Base-by-base conservation (phyloP, 139 green algal genomes). In the Nannochloris sp. region DNA sequence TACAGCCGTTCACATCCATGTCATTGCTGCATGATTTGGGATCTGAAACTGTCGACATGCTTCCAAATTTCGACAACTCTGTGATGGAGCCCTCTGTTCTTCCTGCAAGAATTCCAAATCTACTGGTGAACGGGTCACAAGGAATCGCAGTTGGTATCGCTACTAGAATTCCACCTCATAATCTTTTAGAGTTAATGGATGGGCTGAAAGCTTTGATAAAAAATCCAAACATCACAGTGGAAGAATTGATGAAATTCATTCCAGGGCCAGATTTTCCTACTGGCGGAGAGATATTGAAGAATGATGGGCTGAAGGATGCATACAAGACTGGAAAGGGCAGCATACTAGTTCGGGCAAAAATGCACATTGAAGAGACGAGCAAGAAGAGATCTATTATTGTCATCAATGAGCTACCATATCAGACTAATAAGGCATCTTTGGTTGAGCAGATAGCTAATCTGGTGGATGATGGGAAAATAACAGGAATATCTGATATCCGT, bases 91-190 rank as follows among this genome's bases (percentile, higher is more conserved):
- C 93, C 1, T 51, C 59, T 14, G 93, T 98, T 61, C 81, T 98
- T 53, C 93, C 93, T 16, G 84, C 91, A 0, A 77, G 81, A 20
- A 36, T 97, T 48, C 92, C 92, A 1, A 71, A 91, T 56, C 77
- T 99, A 44, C 85, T 99, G 4, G 69, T 99, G 56, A 99, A 99
- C 66, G 93, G 93, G 31, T 75, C 80, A 23, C 79, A 59, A 3
- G 93, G 93, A 45, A 98, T 99, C 57, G 93, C 93, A 14, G 93
- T 98, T 26, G 91, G 89, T 49, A 92, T 98, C 49, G 91, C 93
- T 48, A 98, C 93, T 43, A 82, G 75, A 59, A 96, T 99, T 56
- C 93, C 93, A 6, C 90, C 93, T 0, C 93, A 99, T 79, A 99
- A 97, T 78, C 66, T 99, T 64, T 48, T 29, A 29, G 91, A 97